Percentiles rank a stretch among this genome's conserved stretches.
phyloP scores from a whole-genome alignment of 768 basidiomycete species.

The Favolaschia claudopus region DNA sequence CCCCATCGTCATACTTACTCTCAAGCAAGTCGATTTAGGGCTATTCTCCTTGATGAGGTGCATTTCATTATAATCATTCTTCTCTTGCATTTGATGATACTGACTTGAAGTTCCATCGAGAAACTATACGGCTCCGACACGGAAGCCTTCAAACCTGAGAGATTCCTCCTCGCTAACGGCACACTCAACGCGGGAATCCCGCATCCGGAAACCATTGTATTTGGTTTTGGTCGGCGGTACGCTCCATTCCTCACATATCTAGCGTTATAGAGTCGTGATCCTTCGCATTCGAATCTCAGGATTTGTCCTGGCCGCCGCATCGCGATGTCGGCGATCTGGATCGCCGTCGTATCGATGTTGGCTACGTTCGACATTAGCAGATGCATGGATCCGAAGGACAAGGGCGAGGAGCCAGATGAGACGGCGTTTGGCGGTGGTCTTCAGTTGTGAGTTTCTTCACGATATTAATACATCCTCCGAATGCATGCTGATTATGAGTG shows the following conservation, averaged over 20 bases:
- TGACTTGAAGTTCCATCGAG: neutral
- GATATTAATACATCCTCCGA: neutral
- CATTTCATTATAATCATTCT: neutral
- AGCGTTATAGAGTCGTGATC: too few relatives aligned
- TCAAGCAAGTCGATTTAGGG: too few relatives aligned
- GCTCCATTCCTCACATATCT: neutral
- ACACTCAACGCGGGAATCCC: neutral
- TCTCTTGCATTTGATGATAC: too few relatives aligned
- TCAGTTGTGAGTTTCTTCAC: too few relatives aligned
- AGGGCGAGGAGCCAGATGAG: neutral
- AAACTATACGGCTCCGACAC: neutral
- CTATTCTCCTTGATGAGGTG: neutral
- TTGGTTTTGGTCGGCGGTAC: constrained; percentile 7
- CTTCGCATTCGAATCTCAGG: neutral
- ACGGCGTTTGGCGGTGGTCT: neutral
- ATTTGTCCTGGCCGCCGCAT: neutral
- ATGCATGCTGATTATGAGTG: neutral
- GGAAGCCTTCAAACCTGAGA: constrained; percentile 4
- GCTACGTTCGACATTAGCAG: neutral
- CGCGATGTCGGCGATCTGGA: constrained; percentile 1
- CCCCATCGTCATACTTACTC: neutral
- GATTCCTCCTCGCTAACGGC: constrained; percentile 5
- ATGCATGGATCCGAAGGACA: neutral
- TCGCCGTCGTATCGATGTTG: neutral
- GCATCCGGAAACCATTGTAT: neutral